Evolutionary conservation across 495 filamentous ascomycete species (phyloP), one percentile per base, ranked within the genome.

Genomic region (Ramalina intermedia): DNA sequence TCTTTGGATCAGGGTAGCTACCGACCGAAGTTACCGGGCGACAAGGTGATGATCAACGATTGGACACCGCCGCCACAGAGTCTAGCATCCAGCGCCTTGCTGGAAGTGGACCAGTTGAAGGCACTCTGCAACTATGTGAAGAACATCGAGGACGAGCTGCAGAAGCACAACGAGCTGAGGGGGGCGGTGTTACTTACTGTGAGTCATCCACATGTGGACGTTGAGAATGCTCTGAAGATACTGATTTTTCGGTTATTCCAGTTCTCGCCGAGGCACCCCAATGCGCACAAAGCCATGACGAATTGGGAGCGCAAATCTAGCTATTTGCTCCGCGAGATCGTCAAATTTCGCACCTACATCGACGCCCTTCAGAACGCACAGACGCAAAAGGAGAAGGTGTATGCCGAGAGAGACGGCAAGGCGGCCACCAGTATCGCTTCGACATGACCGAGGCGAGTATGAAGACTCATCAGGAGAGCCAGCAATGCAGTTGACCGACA

Each of bases 291-390:
- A 64, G 85, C 90, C 2, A 81, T 95, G 81, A 71, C 80, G 4
- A 99, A 99, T 61, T 99, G 93, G 93, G 88, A 99, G 69, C 77
- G 82, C 48, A 96, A 96, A 66, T 90, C 84, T 36, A 80, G 81
- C 27, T 94, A 96, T 61, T 66, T 99, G 37, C 69, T 96, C 18
- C 72, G 82, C n/a, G 91, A 99, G 66, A 96, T 90, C 59, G 85
- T 95, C 56, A 99, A 96, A 59, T 96, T 94, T 64, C 70, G 80
- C 43, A 96, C 88, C 0, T 99, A 96, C 53, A 87, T 95, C 51
- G 93, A 96, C 58, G 78, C 75, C 27, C 66, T 99, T 12, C 65
- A 67, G 21, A 70, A 67, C 18, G 82, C 83, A 13, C 69, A 78
- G 47, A 60, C 52, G 37, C 64, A 67, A 29, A 82, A 82, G 54